Percentiles rank a stretch among this genome's conserved stretches.
Evolutionary conservation across 2,329 filamentous ascomycete species (phyloP).

Genomic region (Trichophyton rubrum): DNA sequence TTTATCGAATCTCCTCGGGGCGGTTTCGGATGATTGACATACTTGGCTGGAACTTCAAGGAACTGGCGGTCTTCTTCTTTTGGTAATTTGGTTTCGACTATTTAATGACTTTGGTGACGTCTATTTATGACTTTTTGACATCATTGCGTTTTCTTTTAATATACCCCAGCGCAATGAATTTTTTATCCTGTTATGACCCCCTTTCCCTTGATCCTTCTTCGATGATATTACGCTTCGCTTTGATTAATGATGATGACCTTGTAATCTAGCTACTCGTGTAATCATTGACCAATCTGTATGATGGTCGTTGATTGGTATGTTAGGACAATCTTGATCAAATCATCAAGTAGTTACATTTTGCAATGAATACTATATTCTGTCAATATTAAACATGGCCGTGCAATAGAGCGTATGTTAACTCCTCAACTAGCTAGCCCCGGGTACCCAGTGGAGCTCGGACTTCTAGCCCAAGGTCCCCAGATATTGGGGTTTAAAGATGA

Average conservation of each 20-base stretch:
- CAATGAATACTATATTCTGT: not conserved
- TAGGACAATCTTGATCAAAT: not conserved
- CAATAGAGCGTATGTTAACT: not conserved
- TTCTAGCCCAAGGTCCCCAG: not conserved
- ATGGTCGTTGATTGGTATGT: not conserved
- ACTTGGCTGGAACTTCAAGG: not conserved
- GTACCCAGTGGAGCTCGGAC: not conserved
- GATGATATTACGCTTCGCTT: not conserved
- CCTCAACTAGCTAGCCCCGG: not conserved
- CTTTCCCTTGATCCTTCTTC: not conserved
- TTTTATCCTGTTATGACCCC: not conserved
- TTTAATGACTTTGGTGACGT: not conserved
- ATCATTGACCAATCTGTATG: not conserved
- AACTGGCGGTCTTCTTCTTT: not conserved
- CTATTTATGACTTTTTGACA: not conserved
- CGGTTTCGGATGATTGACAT: not conserved
- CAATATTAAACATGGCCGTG: not conserved
- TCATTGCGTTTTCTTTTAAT: not conserved
- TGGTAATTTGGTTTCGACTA: not conserved
- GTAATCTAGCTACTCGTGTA: not conserved
- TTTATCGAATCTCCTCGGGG: not conserved
- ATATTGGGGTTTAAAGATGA: not conserved
- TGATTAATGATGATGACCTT: not conserved
- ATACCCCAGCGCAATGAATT: constrained; percentile 3
- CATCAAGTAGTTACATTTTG: not conserved